These are phyloP conservation scores for Chrysoporthe austroafricana DNA, from an alignment of 2,329 filamentous ascomycete genomes.

Conservation along the genomic window DNA sequence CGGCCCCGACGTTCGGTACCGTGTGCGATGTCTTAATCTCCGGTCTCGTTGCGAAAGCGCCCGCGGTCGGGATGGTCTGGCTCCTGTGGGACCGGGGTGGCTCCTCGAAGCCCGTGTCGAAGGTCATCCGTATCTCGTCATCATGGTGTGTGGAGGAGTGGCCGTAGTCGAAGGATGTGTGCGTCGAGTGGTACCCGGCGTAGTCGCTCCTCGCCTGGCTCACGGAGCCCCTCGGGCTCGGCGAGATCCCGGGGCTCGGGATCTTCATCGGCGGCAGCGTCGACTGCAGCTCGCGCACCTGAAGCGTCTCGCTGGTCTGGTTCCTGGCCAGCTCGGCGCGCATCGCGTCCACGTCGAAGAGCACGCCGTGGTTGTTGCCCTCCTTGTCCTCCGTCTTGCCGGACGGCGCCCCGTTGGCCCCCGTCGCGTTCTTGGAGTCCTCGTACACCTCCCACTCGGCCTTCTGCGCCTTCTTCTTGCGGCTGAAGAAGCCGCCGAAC, in stretches of 20 bases:
- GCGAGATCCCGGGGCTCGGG: slow-evolving; percentile 39
- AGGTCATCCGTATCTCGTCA: slow-evolving; percentile 70
- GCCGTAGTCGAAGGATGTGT: slow-evolving; percentile 16
- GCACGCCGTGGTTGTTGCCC: slow-evolving; percentile 64
- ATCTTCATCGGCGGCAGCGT: slow-evolving; percentile 91
- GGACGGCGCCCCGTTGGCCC: slow-evolving; percentile 35
- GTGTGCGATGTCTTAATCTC: slow-evolving; percentile 51
- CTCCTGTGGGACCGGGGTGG: slow-evolving; percentile 25
- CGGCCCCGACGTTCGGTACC: slow-evolving; percentile 52
- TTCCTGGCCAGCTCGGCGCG: slow-evolving; percentile 80
- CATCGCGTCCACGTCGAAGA: slow-evolving; percentile 97
- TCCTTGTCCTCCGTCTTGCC: slow-evolving; percentile 51
- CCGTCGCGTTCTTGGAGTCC: slow-evolving; percentile 27
- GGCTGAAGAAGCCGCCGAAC: slow-evolving; percentile 75
- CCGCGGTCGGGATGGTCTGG: slow-evolving; percentile 26
- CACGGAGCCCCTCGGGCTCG: slow-evolving; percentile 40
- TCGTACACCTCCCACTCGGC: slow-evolving; percentile 41
- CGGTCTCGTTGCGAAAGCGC: slow-evolving; percentile 40
- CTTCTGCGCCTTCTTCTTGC: slow-evolving; percentile 78
- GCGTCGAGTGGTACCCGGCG: slow-evolving; percentile 28
- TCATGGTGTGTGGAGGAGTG: slow-evolving; percentile 37
- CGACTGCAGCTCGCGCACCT: slow-evolving; percentile 81
- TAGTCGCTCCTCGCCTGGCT: slow-evolving; percentile 55
- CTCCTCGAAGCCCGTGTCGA: slow-evolving; percentile 64
- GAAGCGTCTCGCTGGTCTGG: slow-evolving; percentile 52